Base-by-base conservation (phyloP, 352 stramenopile genomes). In the Aphanomyces cochlioides region DNA sequence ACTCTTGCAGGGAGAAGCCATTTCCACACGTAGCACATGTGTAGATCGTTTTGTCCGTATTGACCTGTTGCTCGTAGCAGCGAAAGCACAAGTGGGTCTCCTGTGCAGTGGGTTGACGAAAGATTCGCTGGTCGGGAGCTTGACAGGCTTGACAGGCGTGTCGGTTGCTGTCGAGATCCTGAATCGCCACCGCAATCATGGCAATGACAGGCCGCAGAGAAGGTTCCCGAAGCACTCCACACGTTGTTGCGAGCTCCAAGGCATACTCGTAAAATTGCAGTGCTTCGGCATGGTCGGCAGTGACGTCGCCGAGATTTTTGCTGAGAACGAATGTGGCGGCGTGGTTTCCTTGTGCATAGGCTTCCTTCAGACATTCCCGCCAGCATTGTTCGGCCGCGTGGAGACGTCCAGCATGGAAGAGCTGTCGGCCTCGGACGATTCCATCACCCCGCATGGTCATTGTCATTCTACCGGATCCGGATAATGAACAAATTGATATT, bases 321-420 rank as follows among this genome's bases (percentile, higher is more conserved):
- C 78, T 83, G 66, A 93, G 69, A 36, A 89, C 85, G 66, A 90
- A 93, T 70, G 86, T 77, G 2, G 67, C 78, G 3, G 84, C 81
- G 39, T 80, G 79, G 72, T 88, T 74, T 37, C 88, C 74, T 1
- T 57, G 47, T 38, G 68, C 58, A 64, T 90, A 93, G 8, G 85
- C 80, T 1, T 58, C 50, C 47, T 72, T 72, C 41, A 92, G 71
- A 2, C 77, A 75, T n/a, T 73, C 69, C 41, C 80, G 85, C 85
- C 85, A 93, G 28, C 75, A 73, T 13, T 69, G 69, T 43, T 81
- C 63, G 1, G 85, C 81, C 21, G 72, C 72, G 10, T 72, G 72
- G 50, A 74, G 57, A 39, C 80, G 71, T 19, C 80, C 77, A 13
- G 74, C 74, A 37, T 65, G 58, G 50, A 80, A 77, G 56, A 81